Percentiles rank a stretch among this genome's conserved stretches.
These are phyloP conservation scores for Moricandia moricandioides DNA, from an alignment of 345 rosid genomes.

Conservation along the genomic window DNA sequence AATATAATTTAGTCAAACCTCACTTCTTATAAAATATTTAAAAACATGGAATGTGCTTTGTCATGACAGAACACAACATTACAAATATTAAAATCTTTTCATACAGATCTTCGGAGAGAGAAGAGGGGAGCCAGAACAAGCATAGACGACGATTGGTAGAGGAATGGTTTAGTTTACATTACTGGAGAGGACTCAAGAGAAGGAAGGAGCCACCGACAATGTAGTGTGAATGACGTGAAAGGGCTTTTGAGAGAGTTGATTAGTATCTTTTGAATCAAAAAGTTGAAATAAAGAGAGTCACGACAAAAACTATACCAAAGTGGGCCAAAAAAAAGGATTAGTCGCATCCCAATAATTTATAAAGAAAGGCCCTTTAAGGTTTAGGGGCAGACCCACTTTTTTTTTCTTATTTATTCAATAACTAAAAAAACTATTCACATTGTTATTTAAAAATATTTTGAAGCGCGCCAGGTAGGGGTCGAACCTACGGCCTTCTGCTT, in stretches of 20 bases:
- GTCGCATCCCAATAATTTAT: constrained; percentile 11
- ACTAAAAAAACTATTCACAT: neutral
- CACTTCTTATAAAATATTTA: neutral
- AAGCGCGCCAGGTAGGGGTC: constrained; percentile 34
- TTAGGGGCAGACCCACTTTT: neutral
- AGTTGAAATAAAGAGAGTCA: constrained; percentile 19
- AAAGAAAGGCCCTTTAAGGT: neutral
- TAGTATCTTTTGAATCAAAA: neutral
- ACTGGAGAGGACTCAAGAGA: neutral
- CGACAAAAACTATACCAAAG: constrained; percentile 30
- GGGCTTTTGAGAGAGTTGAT: constrained; percentile 12
- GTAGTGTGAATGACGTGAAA: constrained; percentile 15
- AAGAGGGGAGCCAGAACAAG: neutral
- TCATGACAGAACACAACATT: neutral
- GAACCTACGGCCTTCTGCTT: constrained; percentile 40
- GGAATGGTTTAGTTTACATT: neutral
- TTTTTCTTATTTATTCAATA: neutral
- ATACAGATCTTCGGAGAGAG: neutral
- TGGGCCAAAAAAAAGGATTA: neutral
- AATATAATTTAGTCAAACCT: neutral
- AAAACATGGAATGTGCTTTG: neutral
- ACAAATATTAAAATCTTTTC: neutral
- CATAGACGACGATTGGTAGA: neutral
- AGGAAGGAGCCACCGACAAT: constrained; percentile 22
- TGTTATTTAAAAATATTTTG: neutral